These are phyloP conservation scores for Grosmannia clavigera DNA, from an alignment of 2,329 filamentous ascomycete species.

Conservation along the genomic window DNA sequence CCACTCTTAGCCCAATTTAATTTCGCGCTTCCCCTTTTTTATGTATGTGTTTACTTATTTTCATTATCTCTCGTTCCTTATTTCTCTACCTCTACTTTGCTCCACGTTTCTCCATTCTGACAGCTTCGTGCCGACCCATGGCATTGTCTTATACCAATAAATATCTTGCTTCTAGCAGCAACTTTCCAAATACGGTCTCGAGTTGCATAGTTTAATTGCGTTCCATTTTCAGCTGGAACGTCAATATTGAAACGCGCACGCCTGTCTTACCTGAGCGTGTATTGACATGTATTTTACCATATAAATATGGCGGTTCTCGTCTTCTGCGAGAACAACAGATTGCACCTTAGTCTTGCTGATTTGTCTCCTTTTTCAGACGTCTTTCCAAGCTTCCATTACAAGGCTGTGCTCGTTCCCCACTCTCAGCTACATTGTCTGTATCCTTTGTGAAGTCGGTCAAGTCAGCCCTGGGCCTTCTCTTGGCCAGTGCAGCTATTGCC, in stretches of 20 bases:
- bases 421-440: background rate
- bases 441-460: background rate
- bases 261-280: background rate
- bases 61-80: background rate
- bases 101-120: background rate
- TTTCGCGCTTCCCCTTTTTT: too few species aligned
- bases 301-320: background rate
- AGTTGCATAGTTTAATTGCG: background rate
- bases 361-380: background rate
- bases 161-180: too few species aligned
- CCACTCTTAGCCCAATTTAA: too few species aligned
- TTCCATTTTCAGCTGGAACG: background rate
- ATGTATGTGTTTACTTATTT: background rate
- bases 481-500: background rate
- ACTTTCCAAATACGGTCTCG: background rate
- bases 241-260: background rate
- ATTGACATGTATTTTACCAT: background rate
- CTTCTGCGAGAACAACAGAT: background rate
- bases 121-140: too few species aligned
- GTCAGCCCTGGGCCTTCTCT: background rate
- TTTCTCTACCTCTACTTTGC: background rate
- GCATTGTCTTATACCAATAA: too few species aligned
- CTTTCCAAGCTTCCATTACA: background rate
- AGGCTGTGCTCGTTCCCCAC: background rate
- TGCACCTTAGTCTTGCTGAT: background rate